Evolutionary conservation across 2,329 filamentous ascomycete genomes (phyloP).

Genomic region (Verticillium longisporum): DNA sequence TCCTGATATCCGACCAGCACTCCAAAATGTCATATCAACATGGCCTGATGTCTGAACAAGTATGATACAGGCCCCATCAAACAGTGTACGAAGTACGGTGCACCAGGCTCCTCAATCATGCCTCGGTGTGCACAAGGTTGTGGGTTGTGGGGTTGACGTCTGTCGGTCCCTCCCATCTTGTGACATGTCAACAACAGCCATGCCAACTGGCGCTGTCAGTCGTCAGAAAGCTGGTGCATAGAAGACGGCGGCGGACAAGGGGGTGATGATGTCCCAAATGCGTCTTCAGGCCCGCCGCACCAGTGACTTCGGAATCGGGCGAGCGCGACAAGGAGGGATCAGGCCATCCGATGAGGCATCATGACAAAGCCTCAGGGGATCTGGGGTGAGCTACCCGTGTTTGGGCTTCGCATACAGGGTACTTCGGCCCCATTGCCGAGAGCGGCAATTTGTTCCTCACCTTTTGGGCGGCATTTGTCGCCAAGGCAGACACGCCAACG

Average conservation of each 20-base stretch:
- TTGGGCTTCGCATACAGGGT: neutral
- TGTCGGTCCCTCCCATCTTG: neutral
- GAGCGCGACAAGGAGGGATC: neutral
- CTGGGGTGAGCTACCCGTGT: neutral
- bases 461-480: neutral
- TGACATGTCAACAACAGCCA: neutral
- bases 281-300: no score
- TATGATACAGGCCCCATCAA: neutral
- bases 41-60: neutral
- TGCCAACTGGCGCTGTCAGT: neutral
- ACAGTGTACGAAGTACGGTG: neutral
- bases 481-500: neutral
- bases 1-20: neutral
- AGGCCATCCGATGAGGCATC: neutral
- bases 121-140: neutral
- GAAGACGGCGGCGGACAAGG: no score
- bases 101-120: neutral
- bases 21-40: neutral
- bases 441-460: neutral
- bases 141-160: neutral
- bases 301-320: neutral
- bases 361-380: neutral
- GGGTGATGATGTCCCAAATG: no score
- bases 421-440: neutral
- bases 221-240: neutral